Evolutionary conservation across 257 asterid genomes (phyloP), one percentile per base, ranked within the genome.

Genomic region (Solanum virginianum): DNA sequence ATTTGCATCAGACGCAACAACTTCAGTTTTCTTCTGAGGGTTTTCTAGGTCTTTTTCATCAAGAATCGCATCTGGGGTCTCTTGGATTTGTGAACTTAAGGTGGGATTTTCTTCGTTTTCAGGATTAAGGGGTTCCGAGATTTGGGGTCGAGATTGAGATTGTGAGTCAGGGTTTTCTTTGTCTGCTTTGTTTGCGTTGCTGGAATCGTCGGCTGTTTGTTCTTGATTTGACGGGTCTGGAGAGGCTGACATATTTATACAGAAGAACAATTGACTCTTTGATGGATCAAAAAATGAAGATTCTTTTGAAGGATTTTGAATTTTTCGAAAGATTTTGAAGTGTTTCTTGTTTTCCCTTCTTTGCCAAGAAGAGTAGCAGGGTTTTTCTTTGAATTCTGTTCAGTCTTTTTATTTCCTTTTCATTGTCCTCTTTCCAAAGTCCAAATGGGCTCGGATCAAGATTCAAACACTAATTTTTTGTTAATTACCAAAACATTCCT

Each of bases 21-120:
- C 57, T 32, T 39, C 10, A 53, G 29, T 4, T 66, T 83, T 43
- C 18, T 68, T 63, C n/a, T 83, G 86, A 4, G 85, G 70, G 87
- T 74, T 86, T n/a, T 87, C 91, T 71, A 18, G 89, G 41, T 84
- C 63, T n/a, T 59, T 70, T 39, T 9, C 85, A 29, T 66, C 83
- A 62, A 72, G 85, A 65, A 22, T 45, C 69, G 53, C 54, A 62
- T 82, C 36, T 41, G 80, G 85, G 83, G 47, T 65, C 26, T 72
- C 84, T 41, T 84, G 84, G 43, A 55, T 83, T 16, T 49, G 74
- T 39, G 71, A 3, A 36, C 49, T 68, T 13, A 11, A 32, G 49
- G 8, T 15, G 75, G 54, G 85, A 56, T 22, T 77, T 82, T 87
- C 70, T 80, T 86, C 85, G 17, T 14, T 16, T 11, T 51, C 13